Percentiles rank a stretch among this genome's conserved stretches.
Conservation (phyloP, 345 rosid species). For the Salix viminalis region DNA sequence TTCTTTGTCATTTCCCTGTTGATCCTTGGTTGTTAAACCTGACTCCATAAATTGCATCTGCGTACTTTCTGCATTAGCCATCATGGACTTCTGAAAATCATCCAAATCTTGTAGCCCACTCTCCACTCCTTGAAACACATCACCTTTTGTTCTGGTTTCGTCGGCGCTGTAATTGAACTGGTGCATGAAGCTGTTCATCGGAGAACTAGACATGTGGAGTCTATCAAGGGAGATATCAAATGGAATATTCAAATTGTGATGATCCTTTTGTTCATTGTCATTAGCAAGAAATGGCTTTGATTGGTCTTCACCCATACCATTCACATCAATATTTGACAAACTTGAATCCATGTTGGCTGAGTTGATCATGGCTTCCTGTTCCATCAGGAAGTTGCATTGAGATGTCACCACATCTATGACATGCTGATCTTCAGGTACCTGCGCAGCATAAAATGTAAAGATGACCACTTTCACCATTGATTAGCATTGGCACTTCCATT, state of each 20-base stretch:
- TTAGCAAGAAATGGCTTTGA: conserved; percentile 22
- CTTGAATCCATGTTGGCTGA: conserved; percentile 22
- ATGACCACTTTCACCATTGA: background rate
- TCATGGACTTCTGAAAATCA: conserved; percentile 16
- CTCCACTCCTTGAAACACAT: conserved; percentile 34
- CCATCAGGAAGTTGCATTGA: conserved; percentile 47
- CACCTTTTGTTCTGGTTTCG: conserved; percentile 27
- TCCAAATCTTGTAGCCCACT: conserved; percentile 39
- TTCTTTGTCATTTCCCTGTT: conserved; percentile 40
- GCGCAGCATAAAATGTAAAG: background rate
- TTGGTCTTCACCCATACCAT: conserved; percentile 21
- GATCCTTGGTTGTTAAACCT: conserved; percentile 22
- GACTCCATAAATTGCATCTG: conserved; percentile 36
- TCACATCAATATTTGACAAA: conserved; percentile 20
- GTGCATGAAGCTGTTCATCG: conserved; percentile 40
- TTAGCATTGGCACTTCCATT: background rate
- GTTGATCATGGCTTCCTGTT: conserved; percentile 33
- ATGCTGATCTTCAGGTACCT: conserved; percentile 75
- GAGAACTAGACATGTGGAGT: conserved; percentile 32
- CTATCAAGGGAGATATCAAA: conserved; percentile 40
- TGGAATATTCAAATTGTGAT: conserved; percentile 35
- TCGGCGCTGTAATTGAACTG: conserved; percentile 34
- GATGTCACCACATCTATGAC: conserved; percentile 57
- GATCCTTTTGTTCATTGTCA: conserved; percentile 18
- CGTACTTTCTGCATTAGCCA: conserved; percentile 5